These are phyloP conservation scores for Annulohypoxylon nitens DNA, from an alignment of 495 filamentous ascomycete genomes.

Conservation along the genomic window DNA sequence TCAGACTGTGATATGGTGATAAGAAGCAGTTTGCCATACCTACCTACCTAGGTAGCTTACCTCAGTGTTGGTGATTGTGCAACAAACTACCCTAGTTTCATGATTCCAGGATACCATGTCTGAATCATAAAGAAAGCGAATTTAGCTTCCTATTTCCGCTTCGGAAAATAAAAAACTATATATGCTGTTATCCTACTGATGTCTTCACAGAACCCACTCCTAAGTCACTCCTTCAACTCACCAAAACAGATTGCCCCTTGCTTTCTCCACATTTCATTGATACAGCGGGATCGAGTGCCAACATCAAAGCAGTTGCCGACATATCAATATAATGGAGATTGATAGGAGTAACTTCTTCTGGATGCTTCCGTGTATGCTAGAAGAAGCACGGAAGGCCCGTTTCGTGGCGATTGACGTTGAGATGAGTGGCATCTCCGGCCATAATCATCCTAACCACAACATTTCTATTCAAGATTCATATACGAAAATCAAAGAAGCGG, in stretches of 20 bases:
- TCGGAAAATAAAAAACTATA: neutral
- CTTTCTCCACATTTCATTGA: neutral
- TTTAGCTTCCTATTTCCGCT: neutral
- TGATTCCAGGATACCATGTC: neutral
- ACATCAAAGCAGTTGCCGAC: neutral
- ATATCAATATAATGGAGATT: constrained; percentile 71
- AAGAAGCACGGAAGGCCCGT: constrained; percentile 68
- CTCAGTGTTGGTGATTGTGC: constrained; percentile 8
- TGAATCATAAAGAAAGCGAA: neutral
- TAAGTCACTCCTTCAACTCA: neutral
- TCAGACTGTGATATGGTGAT: neutral
- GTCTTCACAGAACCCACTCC: neutral
- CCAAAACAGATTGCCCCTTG: neutral
- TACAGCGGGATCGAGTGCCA: neutral
- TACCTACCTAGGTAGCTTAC: no score
- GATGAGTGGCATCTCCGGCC: constrained; percentile 73
- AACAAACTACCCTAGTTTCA: neutral
- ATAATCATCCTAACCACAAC: constrained; percentile 14
- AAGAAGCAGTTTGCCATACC: constrained; percentile 9
- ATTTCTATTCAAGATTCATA: constrained; percentile 75
- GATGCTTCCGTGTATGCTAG: constrained; percentile 70
- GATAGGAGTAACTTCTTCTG: constrained; percentile 64
- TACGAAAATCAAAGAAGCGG: constrained; percentile 70
- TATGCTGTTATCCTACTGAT: neutral
- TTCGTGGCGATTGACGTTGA: constrained; percentile 84